Base-by-base conservation (phyloP, 148 eudicot species). In the Nyssa sinensis region DNA sequence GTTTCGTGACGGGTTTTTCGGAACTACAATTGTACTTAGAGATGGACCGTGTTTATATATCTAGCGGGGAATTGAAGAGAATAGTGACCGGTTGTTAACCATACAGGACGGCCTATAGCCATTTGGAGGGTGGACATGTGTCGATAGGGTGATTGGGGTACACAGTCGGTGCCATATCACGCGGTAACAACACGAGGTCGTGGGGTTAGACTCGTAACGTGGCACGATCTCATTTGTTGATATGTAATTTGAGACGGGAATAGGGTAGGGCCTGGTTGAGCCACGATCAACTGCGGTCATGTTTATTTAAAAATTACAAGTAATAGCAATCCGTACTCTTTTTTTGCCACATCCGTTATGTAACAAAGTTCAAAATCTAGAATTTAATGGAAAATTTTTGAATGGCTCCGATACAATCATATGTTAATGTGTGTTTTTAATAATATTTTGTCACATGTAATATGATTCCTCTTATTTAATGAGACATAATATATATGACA, bases 91-190 rank as follows among this genome's bases (percentile, higher is more conserved):
- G 86, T 61, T 80, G 64, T 16, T 29, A 25, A n/a, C 47, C 64
- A 27, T 55, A 34, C 11, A 9, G 1, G 24, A 87, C 91, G 37
- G 88, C 73, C 47, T 75, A 60, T 64, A 79, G 51, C 69, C 82
- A 82, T 91, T 84, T 33, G 21, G 13, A 1, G 6, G 1, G 0
- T 16, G n/a, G 71, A 70, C 87, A 73, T 88, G 88, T 84, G 83
- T 80, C 58, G 19, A 55, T 12, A 0, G 3, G 23, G 57, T 73
- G 81, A 72, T 75, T 61, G 77, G 71, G 71, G 31, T 73, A 9
- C 57, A 55, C 47, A 73, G 79, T 80, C 84, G 85, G 83, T 79
- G 82, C 27, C 17, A 12, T 57, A 81, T 85, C 75, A 37, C 47
- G 55, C 74, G 79, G 67, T 58, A 59, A 30, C 78, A 76, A 74